Evolutionary conservation across 371 early-diverging fungal species (phyloP).

Genomic region (Umbelopsis sp.): DNA sequence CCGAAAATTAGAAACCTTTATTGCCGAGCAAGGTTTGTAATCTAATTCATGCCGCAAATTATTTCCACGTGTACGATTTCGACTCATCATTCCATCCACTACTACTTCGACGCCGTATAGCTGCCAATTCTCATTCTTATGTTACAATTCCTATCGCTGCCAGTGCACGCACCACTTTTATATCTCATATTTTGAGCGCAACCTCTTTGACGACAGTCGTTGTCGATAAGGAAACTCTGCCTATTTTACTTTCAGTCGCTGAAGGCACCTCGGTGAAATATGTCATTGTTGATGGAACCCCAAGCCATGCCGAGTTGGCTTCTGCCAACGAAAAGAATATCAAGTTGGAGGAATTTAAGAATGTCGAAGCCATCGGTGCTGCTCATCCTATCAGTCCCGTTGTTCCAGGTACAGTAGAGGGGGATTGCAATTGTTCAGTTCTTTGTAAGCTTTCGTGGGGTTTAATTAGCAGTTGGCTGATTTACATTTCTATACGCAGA

Average conservation of each 20-base stretch:
- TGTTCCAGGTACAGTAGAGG: conserved; percentile 31
- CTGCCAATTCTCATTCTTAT: conserved; percentile 36
- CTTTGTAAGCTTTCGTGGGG: too few species aligned
- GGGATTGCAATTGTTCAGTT: too few species aligned
- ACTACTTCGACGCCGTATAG: conserved; percentile 23
- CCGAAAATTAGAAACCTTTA: conserved; percentile 22
- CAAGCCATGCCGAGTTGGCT: conserved; percentile 21
- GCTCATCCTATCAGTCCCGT: conserved; percentile 29
- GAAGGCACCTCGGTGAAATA: conserved; percentile 29
- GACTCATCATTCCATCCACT: background rate
- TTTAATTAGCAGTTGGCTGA: too few species aligned
- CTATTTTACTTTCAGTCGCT: conserved; percentile 27
- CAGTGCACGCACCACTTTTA: conserved; percentile 32
- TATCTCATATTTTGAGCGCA: conserved; percentile 33
- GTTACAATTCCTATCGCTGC: conserved; percentile 50
- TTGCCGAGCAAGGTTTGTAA: conserved; percentile 28
- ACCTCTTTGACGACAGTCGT: conserved; percentile 37
- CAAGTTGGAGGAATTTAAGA: conserved; percentile 33
- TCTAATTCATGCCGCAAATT: too few species aligned
- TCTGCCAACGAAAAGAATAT: conserved; percentile 29
- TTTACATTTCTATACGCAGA: conserved; percentile 21
- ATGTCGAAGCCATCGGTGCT: conserved; percentile 36
- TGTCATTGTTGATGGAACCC: conserved; percentile 36
- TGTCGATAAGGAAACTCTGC: conserved; percentile 26
- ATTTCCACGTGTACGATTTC: too few species aligned